Evolutionary conservation across 306 rosid genomes (phyloP).

Genomic region (Cicer bijugum): DNA sequence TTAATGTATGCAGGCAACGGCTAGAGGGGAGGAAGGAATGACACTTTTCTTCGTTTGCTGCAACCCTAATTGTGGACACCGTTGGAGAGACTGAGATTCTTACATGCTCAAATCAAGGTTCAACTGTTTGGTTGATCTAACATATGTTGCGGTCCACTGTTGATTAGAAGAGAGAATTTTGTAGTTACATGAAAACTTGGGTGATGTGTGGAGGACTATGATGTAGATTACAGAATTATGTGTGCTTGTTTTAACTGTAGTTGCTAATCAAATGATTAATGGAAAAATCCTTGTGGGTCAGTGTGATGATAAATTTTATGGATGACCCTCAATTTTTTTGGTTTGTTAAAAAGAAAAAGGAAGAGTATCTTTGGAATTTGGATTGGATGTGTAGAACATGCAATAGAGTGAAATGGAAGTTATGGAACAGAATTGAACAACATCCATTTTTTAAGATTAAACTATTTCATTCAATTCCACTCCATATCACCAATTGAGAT

Average conservation of each 20-base stretch:
- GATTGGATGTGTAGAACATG: too few relatives aligned
- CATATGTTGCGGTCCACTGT: constrained; percentile 7
- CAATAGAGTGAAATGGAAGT: too few relatives aligned
- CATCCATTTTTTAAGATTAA: too few relatives aligned
- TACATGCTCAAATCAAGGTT: constrained; percentile 27
- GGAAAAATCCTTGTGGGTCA: constrained; percentile 9
- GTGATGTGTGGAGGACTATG: background rate
- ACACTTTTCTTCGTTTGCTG: constrained; percentile 53
- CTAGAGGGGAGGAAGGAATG: constrained; percentile 57
- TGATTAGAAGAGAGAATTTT: constrained; percentile 29
- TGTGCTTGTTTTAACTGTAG: constrained; percentile 36
- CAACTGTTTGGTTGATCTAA: constrained; percentile 29
- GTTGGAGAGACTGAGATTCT: constrained; percentile 49
- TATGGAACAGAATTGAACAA: too few relatives aligned
- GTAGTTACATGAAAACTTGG: constrained; percentile 18
- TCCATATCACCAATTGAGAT: background rate
- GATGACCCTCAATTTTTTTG: background rate
- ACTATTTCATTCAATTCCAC: too few relatives aligned
- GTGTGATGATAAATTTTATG: constrained; percentile 19
- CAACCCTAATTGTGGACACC: constrained; percentile 51
- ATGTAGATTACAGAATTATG: background rate
- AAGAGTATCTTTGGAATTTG: background rate
- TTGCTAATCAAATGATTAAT: constrained; percentile 10
- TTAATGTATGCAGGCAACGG: constrained; percentile 50
- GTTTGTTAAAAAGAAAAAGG: background rate